Evolutionary conservation across 1,284 basidiomycete species (phyloP), one percentile per base, ranked within the genome.

Genomic region (Coniferiporia weirii): DNA sequence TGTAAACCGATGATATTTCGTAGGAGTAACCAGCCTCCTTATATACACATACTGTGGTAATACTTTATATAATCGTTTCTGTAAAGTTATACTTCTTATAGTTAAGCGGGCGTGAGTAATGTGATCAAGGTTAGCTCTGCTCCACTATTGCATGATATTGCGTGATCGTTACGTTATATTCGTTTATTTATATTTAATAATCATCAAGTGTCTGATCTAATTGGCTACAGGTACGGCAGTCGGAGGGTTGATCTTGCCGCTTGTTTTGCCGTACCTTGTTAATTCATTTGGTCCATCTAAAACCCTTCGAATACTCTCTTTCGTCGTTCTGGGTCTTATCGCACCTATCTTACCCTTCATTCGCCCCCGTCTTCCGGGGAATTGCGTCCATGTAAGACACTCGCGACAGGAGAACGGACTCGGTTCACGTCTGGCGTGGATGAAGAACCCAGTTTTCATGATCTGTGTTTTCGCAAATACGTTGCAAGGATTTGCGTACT

Each of bases 201-300:
- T n/a, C n/a, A n/a, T n/a, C n/a, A 20, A 4, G 7, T 4, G 50
- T 27, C 8, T 1, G 19, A 48, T 45, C 10, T 35, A 9, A 22
- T 32, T 47, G 3, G 22, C 35, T 4, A 6, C 50, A 72, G 72
- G 74, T 0, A 71, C 72, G 12, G 67, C 71, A 0, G 66, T 66
- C 1, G 75, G 72, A 6, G 75, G 76, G 9, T 61, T 76, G 1
- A n/a, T 77, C 8, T 63, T 74, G 7, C 76, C 76, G 0, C 64
- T 75, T 20, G 59, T 71, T 12, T 57, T 76, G 20, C 67, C 73
- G 0, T 63, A 27, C 3, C 59, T 76, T n/a, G 64, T 75, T 17
- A 57, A 61, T 3, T 59, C 49, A 0, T 67, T 67, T 51, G 73
- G 73, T 3, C 60, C 66, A 1, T 43, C 65, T 1, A 67, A 59